Evolutionary conservation across 352 stramenopile species (phyloP).

Genomic region (Elongisporangium prolatum): DNA sequence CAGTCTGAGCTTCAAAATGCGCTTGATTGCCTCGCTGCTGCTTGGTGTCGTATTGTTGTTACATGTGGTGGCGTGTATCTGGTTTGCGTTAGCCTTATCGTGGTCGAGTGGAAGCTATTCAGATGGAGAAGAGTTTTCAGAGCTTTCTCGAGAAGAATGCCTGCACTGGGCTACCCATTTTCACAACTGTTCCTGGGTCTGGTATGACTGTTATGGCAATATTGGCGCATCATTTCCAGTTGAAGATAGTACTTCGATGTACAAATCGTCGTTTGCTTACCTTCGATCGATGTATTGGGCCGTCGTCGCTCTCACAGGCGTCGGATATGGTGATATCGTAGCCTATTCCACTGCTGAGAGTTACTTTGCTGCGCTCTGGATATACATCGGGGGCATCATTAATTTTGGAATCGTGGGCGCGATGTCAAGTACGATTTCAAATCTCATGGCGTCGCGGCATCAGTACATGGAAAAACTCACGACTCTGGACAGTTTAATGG

Average conservation of each 20-base stretch:
- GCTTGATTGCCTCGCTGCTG: constrained; percentile 40
- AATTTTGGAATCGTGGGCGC: constrained; percentile 77
- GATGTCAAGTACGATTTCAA: constrained; percentile 78
- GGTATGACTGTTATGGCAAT: constrained; percentile 65
- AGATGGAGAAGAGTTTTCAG: neutral
- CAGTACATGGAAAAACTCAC: constrained; percentile 72
- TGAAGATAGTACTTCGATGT: constrained; percentile 29
- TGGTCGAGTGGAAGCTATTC: neutral
- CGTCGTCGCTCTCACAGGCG: constrained; percentile 59
- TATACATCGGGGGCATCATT: constrained; percentile 67
- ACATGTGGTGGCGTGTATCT: constrained; percentile 59
- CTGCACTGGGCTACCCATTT: constrained; percentile 43
- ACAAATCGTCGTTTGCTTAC: constrained; percentile 55
- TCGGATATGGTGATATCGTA: constrained; percentile 74
- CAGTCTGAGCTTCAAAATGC: constrained; percentile 54
- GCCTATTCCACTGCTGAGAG: constrained; percentile 70
- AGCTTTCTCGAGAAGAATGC: constrained; percentile 28
- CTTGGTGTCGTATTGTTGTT: constrained; percentile 48
- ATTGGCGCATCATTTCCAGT: constrained; percentile 43
- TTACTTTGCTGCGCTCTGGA: constrained; percentile 69
- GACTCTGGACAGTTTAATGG: constrained; percentile 55
- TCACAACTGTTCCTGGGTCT: constrained; percentile 70
- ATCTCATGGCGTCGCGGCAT: constrained; percentile 52
- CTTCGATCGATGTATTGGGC: constrained; percentile 73
- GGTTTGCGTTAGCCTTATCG: constrained; percentile 61